Conservation (phyloP, 192 early-diverging fungal species). For the Geranomyces variabilis region DNA sequence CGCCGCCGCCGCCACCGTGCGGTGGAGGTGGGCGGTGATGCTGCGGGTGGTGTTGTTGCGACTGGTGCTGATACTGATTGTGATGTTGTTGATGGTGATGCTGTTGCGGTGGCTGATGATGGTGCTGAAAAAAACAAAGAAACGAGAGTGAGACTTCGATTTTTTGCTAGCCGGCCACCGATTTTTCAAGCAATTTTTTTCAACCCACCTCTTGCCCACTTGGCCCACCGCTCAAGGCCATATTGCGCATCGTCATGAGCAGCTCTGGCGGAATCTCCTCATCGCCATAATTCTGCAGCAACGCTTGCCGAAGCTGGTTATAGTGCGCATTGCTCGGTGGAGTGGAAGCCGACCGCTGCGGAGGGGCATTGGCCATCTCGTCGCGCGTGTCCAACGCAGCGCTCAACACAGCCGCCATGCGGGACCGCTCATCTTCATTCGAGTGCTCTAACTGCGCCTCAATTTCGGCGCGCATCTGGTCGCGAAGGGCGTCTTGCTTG, state of each 20-base stretch:
- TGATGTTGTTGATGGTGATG: slow-evolving; percentile 7
- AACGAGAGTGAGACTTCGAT: slow-evolving; percentile 40
- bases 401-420: slow-evolving; percentile 60
- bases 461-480: slow-evolving; percentile 42
- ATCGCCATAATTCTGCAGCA: slow-evolving; percentile 32
- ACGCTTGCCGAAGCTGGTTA: slow-evolving; percentile 35
- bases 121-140: neutral
- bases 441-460: slow-evolving; percentile 42
- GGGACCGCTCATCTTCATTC: slow-evolving; percentile 60
- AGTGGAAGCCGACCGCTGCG: slow-evolving; percentile 69
- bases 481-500: slow-evolving; percentile 30
- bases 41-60: neutral
- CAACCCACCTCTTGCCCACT: neutral
- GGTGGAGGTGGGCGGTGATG: neutral
- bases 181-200: slow-evolving; percentile 47
- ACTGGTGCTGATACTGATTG: neutral
- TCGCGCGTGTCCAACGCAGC: slow-evolving; percentile 65
- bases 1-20: slow-evolving; percentile 17
- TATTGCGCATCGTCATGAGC: slow-evolving; percentile 55
- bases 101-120: slow-evolving; percentile 1
- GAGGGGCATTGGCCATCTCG: slow-evolving; percentile 56
- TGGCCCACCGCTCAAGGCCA: slow-evolving; percentile 44
- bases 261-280: slow-evolving; percentile 49
- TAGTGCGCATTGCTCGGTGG: slow-evolving; percentile 63
- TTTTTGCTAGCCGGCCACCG: slow-evolving; percentile 26